Percentiles rank a stretch among this genome's conserved stretches.
Evolutionary conservation across 768 basidiomycete genomes (phyloP).

Genomic region (Mycena pura): DNA sequence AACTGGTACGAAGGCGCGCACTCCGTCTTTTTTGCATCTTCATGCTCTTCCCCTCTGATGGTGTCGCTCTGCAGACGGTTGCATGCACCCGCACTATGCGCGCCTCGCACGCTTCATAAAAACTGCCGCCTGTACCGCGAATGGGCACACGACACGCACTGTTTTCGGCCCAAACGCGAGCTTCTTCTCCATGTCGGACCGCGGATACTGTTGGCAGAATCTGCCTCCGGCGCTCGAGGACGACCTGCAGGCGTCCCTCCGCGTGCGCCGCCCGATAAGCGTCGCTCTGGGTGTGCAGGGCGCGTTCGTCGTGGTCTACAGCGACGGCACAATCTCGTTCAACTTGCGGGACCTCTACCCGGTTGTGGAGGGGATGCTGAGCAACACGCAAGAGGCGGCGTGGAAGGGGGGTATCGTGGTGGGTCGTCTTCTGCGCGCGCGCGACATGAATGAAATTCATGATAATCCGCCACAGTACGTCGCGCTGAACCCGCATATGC

Average conservation of each 20-base stretch:
- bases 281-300: conserved; percentile 16
- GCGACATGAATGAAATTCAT: too few relatives aligned
- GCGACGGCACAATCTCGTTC: conserved; percentile 15
- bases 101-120: conserved; percentile 10
- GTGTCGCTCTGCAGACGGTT: background rate
- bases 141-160: conserved; percentile 6
- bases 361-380: conserved; percentile 4
- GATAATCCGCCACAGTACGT: too few relatives aligned
- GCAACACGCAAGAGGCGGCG: background rate
- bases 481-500: conserved; percentile 12
- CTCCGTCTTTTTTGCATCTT: background rate
- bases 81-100: conserved; percentile 1
- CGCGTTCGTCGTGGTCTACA: conserved; percentile 14
- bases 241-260: background rate
- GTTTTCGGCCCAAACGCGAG: conserved; percentile 8
- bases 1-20: conserved; percentile 11
- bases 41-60: too few relatives aligned
- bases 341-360: conserved; percentile 13
- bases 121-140: background rate
- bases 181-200: conserved; percentile 13
- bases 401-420: conserved; percentile 13
- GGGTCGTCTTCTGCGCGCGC: too few relatives aligned
- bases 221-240: conserved; percentile 6
- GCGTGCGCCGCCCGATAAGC: background rate
- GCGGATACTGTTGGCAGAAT: conserved; percentile 18